Conservation (phyloP, 352 stramenopile genomes). For the Chrysophaeum taylorii region DNA sequence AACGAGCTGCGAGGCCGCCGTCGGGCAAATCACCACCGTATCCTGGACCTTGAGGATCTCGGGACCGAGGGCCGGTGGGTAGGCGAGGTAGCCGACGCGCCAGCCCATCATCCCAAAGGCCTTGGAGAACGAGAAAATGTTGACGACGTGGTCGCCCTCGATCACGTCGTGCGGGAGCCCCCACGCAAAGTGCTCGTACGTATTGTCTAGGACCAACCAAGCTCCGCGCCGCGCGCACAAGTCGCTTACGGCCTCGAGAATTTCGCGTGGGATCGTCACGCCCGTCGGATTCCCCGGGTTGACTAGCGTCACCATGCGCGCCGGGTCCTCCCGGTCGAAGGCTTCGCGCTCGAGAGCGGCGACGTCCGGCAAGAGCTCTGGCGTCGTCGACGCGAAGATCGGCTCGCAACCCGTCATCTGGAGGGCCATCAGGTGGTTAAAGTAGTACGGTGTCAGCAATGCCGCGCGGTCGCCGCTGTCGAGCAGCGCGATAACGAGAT, state of each 20-base stretch:
- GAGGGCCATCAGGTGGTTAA: conserved; percentile 61
- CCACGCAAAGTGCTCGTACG: conserved; percentile 62
- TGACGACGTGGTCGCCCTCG: conserved; percentile 48
- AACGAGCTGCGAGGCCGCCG: conserved; percentile 53
- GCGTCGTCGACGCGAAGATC: not conserved
- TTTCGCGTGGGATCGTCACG: conserved; percentile 35
- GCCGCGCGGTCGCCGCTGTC: conserved; percentile 42
- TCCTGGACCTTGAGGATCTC: conserved; percentile 57
- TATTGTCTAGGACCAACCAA: conserved; percentile 65
- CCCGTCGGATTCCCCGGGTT: conserved; percentile 64
- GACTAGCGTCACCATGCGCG: conserved; percentile 50
- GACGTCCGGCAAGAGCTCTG: conserved; percentile 47
- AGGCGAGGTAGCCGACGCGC: conserved; percentile 41
- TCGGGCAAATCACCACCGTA: conserved; percentile 59
- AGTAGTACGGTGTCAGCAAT: conserved; percentile 63
- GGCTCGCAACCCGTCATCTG: conserved; percentile 45
- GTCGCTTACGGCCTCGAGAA: conserved; percentile 43
- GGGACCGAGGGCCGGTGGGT: conserved; percentile 29
- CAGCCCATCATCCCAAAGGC: conserved; percentile 45
- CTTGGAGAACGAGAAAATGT: conserved; percentile 66
- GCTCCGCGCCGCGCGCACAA: conserved; percentile 42
- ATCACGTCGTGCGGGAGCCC: conserved; percentile 30
- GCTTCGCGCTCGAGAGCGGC: conserved; percentile 39
- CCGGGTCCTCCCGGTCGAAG: conserved; percentile 28
- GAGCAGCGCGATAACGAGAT: conserved; percentile 53